Conservation (phyloP, 2,329 filamentous ascomycete genomes). For the Penicillium aurantiogriseum region DNA sequence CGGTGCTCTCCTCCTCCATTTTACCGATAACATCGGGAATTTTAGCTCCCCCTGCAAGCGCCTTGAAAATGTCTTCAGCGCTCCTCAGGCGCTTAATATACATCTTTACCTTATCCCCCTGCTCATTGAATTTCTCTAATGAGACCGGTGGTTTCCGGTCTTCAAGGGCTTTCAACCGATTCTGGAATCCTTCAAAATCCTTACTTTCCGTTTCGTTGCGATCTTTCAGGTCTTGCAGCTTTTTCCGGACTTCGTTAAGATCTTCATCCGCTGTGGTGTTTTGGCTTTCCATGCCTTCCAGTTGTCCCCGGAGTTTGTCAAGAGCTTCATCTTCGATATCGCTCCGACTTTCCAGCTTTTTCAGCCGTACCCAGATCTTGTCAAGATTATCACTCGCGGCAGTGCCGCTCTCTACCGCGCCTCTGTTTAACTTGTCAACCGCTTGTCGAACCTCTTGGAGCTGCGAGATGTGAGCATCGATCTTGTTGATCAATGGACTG, state of each 20-base stretch:
- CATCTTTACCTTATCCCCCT: neutral
- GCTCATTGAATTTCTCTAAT: neutral
- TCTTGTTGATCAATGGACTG: slow-evolving; percentile 1
- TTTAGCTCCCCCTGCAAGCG: neutral
- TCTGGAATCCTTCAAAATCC: neutral
- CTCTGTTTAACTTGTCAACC: neutral
- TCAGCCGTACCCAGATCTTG: neutral
- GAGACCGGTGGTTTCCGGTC: neutral
- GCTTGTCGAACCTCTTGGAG: neutral
- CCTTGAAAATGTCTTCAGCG: neutral
- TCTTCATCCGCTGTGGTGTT: too few species aligned
- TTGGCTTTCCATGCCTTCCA: neutral
- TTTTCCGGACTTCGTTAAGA: neutral
- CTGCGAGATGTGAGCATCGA: neutral
- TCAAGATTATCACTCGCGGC: neutral
- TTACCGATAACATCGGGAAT: neutral
- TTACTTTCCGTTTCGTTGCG: too few species aligned
- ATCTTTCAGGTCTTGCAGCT: neutral
- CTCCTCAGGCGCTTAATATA: slow-evolving; percentile 3
- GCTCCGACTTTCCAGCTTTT: neutral
- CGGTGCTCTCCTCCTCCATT: neutral
- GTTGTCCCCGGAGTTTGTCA: neutral
- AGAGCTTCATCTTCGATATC: neutral
- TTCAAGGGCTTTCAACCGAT: neutral
- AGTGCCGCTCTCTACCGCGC: neutral